Evolutionary conservation across 805 yeast species (phyloP).

Genomic region (Tetrapisispora iriomotensis): DNA sequence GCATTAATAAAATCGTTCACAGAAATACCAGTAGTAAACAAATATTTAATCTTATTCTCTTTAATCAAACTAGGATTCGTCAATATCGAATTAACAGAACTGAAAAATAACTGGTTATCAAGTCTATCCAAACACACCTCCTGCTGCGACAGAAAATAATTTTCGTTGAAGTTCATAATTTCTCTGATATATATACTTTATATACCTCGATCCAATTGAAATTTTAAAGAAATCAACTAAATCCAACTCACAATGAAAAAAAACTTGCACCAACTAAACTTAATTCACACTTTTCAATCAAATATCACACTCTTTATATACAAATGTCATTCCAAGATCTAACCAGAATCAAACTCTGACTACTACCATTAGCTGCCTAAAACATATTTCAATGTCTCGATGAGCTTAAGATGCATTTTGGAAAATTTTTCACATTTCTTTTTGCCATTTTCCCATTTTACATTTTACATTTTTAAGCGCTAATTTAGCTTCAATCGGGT

Average conservation of each 20-base stretch:
- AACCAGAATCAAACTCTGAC: too few species aligned
- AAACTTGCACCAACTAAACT: too few species aligned
- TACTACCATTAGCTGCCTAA: too few species aligned
- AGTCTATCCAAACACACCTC: slow-evolving; percentile 32
- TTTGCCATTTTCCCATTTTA: neutral
- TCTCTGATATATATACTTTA: neutral
- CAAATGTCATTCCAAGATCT: too few species aligned
- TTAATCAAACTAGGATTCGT: slow-evolving; percentile 26
- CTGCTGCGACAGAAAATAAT: slow-evolving; percentile 8
- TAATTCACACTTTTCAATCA: too few species aligned
- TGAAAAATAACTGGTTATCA: slow-evolving; percentile 35
- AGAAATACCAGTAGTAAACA: slow-evolving; percentile 1
- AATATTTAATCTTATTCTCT: slow-evolving; percentile 30
- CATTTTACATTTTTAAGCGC: too few species aligned
- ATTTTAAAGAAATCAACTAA: too few species aligned
- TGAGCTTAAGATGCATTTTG: slow-evolving; percentile 1
- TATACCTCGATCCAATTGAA: neutral
- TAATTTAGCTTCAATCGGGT: too few species aligned
- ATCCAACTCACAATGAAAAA: too few species aligned
- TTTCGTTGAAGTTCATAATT: slow-evolving; percentile 6
- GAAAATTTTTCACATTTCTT: slow-evolving; percentile 3
- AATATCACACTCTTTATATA: too few species aligned
- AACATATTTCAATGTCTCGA: too few species aligned
- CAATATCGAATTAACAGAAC: slow-evolving; percentile 36
- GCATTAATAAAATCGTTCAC: neutral